Conservation (phyloP, 768 basidiomycete genomes). For the Tylopilus felleus region DNA sequence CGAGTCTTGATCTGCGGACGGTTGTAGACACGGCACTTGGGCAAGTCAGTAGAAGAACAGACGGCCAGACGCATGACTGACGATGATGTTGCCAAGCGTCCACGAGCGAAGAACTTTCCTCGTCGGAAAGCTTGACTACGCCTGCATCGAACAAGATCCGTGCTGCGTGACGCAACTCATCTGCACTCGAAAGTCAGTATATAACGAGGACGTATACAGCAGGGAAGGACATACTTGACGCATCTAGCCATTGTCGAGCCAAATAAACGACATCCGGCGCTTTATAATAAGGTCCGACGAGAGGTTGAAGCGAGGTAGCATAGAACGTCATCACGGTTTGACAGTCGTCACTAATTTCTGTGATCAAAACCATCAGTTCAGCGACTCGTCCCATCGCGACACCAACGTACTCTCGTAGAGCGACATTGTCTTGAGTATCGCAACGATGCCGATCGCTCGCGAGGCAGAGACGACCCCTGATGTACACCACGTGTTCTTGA, state of each 20-base stretch:
- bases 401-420: slow-evolving; percentile 58
- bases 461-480: slow-evolving; percentile 69
- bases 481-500: slow-evolving; percentile 63
- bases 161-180: slow-evolving; percentile 74
- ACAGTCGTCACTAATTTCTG: slow-evolving; percentile 67
- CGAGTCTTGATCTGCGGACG: slow-evolving; percentile 57
- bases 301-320: slow-evolving; percentile 60
- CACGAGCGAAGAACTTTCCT: slow-evolving; percentile 55
- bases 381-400: neutral
- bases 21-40: slow-evolving; percentile 60
- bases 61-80: slow-evolving; percentile 30
- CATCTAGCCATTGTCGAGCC: slow-evolving; percentile 72
- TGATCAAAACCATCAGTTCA: neutral
- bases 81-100: slow-evolving; percentile 65
- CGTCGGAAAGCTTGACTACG: slow-evolving; percentile 63
- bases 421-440: slow-evolving; percentile 68
- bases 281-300: slow-evolving; percentile 58
- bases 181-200: slow-evolving; percentile 34
- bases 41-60: slow-evolving; percentile 8
- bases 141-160: slow-evolving; percentile 76
- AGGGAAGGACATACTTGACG: slow-evolving; percentile 50
- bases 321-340: slow-evolving; percentile 81
- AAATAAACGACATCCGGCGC: slow-evolving; percentile 71
- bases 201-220: neutral
- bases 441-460: slow-evolving; percentile 62